Base-by-base conservation (phyloP, 2,329 filamentous ascomycete species). In the Aschersonia sp. region DNA sequence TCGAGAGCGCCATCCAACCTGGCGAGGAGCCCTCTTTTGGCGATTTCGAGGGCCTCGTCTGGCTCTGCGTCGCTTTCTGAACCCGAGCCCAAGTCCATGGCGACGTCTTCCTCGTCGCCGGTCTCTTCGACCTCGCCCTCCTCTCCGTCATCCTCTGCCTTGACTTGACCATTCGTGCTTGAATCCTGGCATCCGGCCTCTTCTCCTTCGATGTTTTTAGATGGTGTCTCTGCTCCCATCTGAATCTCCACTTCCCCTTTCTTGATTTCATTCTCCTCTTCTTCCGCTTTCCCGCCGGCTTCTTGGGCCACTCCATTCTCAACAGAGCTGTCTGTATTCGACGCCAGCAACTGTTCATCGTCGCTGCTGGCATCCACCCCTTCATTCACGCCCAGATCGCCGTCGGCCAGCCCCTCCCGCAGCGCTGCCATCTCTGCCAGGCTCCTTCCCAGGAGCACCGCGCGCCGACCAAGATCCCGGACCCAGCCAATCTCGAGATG, bases 391-490 rank as follows among this genome's bases (percentile, higher is more conserved):
- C 67, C 70, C 6, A 69, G 59, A 1, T 59, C 63, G n/a, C 59
- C 62, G 7, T 66, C 65, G 29, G 62, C 64, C 31, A 68, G 61
- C 49, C 65, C 65, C 29, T 72, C 68, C 45, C 66, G 60, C 47
- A 76, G 53, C 9, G 67, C 66, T 8, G 71, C 70, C 61, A 75
- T 71, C 53, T 79, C 72, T 33, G 68, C 68, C 22, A 78, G 60
- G 45, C 73, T 76, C 10, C 71, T 64, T 54, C 76, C 71, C 49
- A 84, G 61, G 54, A 79, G 60, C 22, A 83, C 78, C 0, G 87
- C 87, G 53, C 81, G 76, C 63, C 87, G 87, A 0, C 85, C 88
- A 35, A 97, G 62, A 49, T 92, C 86, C 46, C 90, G 74, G 31
- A 96, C 69, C 57, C 80, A 78, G 5, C 80, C 82, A 33, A 94